Evolutionary conservation across 106 monocot genomes (phyloP).

Genomic region (Allium fistulosum): DNA sequence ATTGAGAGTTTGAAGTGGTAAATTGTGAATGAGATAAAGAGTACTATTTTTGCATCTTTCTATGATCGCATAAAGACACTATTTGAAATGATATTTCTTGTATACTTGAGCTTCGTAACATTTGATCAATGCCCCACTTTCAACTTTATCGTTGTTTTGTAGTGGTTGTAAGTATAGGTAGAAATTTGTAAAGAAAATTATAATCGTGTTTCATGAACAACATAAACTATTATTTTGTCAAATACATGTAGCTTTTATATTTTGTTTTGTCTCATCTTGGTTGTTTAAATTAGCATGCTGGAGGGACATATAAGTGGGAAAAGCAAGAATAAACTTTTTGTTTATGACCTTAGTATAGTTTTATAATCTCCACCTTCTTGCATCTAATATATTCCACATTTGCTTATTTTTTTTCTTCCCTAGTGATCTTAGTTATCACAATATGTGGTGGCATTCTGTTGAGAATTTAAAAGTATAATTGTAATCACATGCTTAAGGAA

Average conservation of each 20-base stretch:
- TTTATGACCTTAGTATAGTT: neutral
- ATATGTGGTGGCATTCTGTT: neutral
- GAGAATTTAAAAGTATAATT: neutral
- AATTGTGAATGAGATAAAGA: too few species aligned
- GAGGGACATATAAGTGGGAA: neutral
- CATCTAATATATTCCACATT: slow-evolving; percentile 4
- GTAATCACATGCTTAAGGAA: slow-evolving; percentile 1
- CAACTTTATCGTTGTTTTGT: neutral
- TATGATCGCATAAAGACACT: neutral
- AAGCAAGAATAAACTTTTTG: neutral
- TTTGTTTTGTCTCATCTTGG: neutral
- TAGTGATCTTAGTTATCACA: neutral
- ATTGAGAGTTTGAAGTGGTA: too few species aligned
- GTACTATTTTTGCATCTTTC: too few species aligned
- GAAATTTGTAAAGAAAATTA: neutral
- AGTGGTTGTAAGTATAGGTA: neutral
- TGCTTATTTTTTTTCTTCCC: neutral
- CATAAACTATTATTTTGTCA: neutral
- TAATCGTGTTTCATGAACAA: slow-evolving; percentile 2
- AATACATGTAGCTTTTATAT: neutral
- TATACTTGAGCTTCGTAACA: neutral
- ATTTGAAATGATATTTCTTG: neutral
- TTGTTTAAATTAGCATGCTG: neutral
- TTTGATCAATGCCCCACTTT: neutral
- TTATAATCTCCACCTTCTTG: slow-evolving; percentile 1